A percentile compares a stretch with the other conserved stretches of the same genome.
These are phyloP conservation scores for Rhodamnia rubescens DNA, from an alignment of 345 rosid genomes.

Conservation along the genomic window DNA sequence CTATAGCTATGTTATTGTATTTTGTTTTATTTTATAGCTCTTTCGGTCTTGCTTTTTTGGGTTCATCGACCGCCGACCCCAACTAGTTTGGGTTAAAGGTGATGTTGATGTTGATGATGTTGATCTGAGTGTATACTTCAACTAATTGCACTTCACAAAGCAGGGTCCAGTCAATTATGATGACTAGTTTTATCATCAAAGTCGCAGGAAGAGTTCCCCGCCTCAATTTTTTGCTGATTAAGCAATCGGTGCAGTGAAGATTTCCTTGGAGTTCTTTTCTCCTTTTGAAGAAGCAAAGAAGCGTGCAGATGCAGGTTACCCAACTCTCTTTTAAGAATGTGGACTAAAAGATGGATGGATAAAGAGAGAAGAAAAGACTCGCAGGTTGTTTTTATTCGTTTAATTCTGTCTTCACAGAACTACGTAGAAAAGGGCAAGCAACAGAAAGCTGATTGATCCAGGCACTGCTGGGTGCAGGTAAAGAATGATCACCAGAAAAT, in stretches of 20 bases:
- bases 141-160: background rate
- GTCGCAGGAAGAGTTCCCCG: background rate
- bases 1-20: too few relatives aligned
- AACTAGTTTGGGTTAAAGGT: too few relatives aligned
- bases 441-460: background rate
- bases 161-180: background rate
- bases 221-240: background rate
- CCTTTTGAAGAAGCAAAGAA: background rate
- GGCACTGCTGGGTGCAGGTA: background rate
- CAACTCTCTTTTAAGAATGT: background rate
- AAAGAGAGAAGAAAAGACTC: background rate
- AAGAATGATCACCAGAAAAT: background rate
- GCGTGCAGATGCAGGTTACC: background rate
- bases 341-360: background rate
- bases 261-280: background rate
- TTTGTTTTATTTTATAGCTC: too few relatives aligned
- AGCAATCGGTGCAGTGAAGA: background rate
- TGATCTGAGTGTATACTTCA: background rate
- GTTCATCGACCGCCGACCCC: too few relatives aligned
- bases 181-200: background rate
- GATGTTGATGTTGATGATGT: too few relatives aligned
- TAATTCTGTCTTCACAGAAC: background rate
- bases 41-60: too few relatives aligned
- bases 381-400: background rate
- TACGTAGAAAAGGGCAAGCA: background rate